phyloP scores from a whole-genome alignment of 257 asterid genomes.

The Schizonepeta tenuifolia region DNA sequence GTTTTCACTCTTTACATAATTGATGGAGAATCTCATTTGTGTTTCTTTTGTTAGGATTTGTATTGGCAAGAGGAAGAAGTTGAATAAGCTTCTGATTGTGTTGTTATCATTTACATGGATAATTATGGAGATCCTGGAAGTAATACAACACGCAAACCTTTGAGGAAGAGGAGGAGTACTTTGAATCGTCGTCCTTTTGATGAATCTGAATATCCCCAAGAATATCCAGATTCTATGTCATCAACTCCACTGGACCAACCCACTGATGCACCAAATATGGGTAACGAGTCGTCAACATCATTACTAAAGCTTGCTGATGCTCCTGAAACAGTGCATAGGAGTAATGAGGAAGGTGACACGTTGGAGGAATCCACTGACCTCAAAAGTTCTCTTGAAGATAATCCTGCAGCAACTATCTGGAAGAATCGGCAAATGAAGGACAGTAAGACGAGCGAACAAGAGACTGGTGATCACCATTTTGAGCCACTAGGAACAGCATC shows the following conservation, averaged over 20 bases:
- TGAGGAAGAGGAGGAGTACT: slow-evolving; percentile 63
- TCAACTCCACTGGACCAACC: slow-evolving; percentile 59
- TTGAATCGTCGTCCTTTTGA: slow-evolving; percentile 56
- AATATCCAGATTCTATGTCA: slow-evolving; percentile 50
- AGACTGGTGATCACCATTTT: slow-evolving; percentile 31
- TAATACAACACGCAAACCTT: slow-evolving; percentile 37
- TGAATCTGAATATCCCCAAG: slow-evolving; percentile 55
- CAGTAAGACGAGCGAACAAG: slow-evolving; percentile 29
- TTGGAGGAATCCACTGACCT: slow-evolving; percentile 37
- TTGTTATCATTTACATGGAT: slow-evolving; percentile 48
- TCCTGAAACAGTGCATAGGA: slow-evolving; percentile 37
- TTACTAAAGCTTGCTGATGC: slow-evolving; percentile 40
- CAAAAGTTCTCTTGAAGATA: slow-evolving; percentile 29
- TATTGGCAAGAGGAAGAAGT: slow-evolving; percentile 20
- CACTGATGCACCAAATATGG: slow-evolving; percentile 61
- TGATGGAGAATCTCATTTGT: background rate
- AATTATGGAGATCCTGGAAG: slow-evolving; percentile 42
- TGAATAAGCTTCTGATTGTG: slow-evolving; percentile 20
- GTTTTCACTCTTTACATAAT: background rate
- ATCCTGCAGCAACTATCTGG: slow-evolving; percentile 35
- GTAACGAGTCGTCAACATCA: slow-evolving; percentile 30
- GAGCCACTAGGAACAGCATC: slow-evolving; percentile 39
- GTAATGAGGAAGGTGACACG: slow-evolving; percentile 37
- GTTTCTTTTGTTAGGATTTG: slow-evolving; percentile 16
- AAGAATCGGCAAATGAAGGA: slow-evolving; percentile 34